phyloP scores from a whole-genome alignment of 176 grass and related monocot species.

The Zoysia japonica region DNA sequence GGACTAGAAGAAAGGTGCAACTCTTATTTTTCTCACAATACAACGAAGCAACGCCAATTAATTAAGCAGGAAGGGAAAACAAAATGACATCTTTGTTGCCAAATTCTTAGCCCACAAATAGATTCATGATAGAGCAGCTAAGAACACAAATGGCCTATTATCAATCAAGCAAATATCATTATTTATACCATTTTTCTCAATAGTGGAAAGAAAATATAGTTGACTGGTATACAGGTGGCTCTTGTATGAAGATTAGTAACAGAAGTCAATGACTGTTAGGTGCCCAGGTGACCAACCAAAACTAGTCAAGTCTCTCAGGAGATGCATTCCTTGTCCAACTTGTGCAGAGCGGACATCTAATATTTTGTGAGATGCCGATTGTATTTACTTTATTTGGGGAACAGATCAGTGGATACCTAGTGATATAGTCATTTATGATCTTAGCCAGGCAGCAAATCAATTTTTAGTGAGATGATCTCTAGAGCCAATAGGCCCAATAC shows the following conservation, averaged over 20 bases:
- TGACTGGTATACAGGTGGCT: conserved; percentile 28
- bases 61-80: background rate
- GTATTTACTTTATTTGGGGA: conserved; percentile 14
- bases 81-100: background rate
- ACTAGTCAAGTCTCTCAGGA: conserved; percentile 30
- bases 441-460: conserved; percentile 5
- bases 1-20: background rate
- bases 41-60: background rate
- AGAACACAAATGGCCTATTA: background rate
- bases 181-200: background rate
- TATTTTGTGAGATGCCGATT: conserved; percentile 3
- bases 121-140: conserved; percentile 7
- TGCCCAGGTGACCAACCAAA: conserved; percentile 51
- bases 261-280: conserved; percentile 31
- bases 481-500: background rate
- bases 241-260: conserved; percentile 14
- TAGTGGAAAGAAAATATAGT: background rate
- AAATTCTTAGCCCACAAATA: background rate
- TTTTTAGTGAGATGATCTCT: background rate
- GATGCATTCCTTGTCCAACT: conserved; percentile 37
- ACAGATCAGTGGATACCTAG: background rate
- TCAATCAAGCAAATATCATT: conserved; percentile 26
- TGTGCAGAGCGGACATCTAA: conserved; percentile 5
- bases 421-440: background rate
- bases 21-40: background rate